These are phyloP conservation scores for Heliocybe sulcata DNA, from an alignment of 1,284 basidiomycete genomes.

Conservation along the genomic window DNA sequence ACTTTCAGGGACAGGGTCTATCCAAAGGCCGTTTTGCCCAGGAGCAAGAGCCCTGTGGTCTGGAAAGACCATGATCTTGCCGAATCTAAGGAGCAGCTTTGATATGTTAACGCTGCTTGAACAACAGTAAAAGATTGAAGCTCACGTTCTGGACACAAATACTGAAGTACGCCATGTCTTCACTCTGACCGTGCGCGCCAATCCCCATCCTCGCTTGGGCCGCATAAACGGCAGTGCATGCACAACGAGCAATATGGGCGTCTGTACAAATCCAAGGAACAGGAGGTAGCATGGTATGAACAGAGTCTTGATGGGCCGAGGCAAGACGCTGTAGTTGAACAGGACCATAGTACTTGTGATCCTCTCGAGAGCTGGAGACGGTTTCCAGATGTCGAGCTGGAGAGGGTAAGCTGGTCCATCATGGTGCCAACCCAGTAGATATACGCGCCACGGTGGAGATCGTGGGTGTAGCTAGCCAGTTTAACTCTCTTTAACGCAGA, in stretches of 20 bases:
- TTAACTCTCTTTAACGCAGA: too few species aligned
- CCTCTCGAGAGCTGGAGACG: too few species aligned
- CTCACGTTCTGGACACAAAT: background rate
- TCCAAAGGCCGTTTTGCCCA: slow-evolving; percentile 5
- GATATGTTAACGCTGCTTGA: too few species aligned
- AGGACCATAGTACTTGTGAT: too few species aligned
- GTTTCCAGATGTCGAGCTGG: too few species aligned
- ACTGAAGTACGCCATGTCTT: background rate
- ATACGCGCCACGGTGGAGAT: too few species aligned
- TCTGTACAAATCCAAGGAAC: background rate
- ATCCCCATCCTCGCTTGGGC: background rate
- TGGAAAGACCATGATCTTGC: background rate
- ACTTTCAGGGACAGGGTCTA: slow-evolving; percentile 9
- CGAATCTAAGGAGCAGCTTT: background rate
- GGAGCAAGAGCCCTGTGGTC: background rate
- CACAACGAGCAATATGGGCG: background rate
- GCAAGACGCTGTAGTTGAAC: too few species aligned
- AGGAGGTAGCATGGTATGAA: background rate
- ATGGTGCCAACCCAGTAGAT: too few species aligned
- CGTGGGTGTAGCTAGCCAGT: too few species aligned
- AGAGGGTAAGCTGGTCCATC: too few species aligned
- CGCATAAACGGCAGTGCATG: background rate
- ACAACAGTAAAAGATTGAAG: too few species aligned
- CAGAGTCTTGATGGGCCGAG: background rate
- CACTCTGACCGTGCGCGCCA: background rate